phyloP scores from a whole-genome alignment of 208 protist genomes.

The Trypanosoma mega region DNA sequence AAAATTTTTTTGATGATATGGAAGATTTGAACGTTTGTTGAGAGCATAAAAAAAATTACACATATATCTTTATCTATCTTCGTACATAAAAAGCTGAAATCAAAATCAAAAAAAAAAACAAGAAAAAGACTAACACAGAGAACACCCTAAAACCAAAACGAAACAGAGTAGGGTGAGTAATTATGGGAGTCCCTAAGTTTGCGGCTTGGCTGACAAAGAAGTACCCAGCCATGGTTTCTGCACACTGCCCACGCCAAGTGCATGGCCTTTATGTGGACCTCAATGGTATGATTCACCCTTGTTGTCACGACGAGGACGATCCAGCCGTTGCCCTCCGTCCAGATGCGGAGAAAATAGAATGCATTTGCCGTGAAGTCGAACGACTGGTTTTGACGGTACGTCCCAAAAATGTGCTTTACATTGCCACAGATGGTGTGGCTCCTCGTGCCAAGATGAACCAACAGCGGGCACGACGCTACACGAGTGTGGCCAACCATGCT shows the following conservation, averaged over 20 bases:
- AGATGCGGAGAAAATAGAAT: constrained; percentile 69
- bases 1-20: no score
- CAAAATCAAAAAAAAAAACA: constrained; percentile 8
- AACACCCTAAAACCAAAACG: no score
- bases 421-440: constrained; percentile 97
- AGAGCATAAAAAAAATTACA: no score
- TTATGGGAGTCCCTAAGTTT: constrained; percentile 85
- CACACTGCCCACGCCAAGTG: constrained; percentile 37
- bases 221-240: constrained; percentile 64
- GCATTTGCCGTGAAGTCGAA: constrained; percentile 96
- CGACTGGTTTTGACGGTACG: constrained; percentile 93
- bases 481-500: constrained; percentile 35
- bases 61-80: no score
- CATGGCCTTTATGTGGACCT: constrained; percentile 94
- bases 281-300: constrained; percentile 98
- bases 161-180: no score
- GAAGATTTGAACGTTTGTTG: no score
- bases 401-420: constrained; percentile 96
- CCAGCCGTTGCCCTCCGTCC: constrained; percentile 49
- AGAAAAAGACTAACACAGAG: constrained; percentile 1
- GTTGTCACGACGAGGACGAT: constrained; percentile 95
- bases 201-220: constrained; percentile 80
- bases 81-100: no score
- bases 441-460: constrained; percentile 99
- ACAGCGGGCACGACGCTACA: constrained; percentile 94